These are phyloP conservation scores for Aquilaria yunnanensis DNA, from an alignment of 345 rosid species.

Conservation along the genomic window DNA sequence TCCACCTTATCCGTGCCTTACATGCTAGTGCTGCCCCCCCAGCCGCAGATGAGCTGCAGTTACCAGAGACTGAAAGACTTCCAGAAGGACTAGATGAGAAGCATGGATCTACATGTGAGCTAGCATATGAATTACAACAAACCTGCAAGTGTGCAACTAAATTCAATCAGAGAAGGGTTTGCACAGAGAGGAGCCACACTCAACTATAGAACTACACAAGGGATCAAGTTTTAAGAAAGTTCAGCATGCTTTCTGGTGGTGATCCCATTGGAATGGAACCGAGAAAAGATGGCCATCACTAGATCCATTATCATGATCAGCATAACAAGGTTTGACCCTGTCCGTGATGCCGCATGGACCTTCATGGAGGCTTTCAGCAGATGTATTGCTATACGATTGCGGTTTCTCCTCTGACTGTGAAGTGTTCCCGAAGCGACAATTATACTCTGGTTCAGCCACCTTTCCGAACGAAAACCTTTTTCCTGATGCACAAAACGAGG, in stretches of 20 bases:
- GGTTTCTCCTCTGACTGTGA: conserved; percentile 14
- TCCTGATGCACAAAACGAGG: conserved; percentile 15
- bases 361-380: conserved; percentile 13
- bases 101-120: conserved; percentile 27
- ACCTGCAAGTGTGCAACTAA: conserved; percentile 17
- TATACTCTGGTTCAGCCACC: conserved; percentile 13
- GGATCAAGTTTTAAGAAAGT: neutral
- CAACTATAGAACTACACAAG: too few relatives aligned
- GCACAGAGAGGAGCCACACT: too few relatives aligned
- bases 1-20: conserved; percentile 83
- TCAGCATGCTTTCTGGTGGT: conserved; percentile 39
- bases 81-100: conserved; percentile 14
- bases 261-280: conserved; percentile 34
- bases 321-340: conserved; percentile 10
- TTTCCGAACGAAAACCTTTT: conserved; percentile 17
- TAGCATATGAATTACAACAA: conserved; percentile 14
- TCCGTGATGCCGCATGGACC: conserved; percentile 9
- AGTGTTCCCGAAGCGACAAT: conserved; percentile 17
- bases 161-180: too few relatives aligned
- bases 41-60: conserved; percentile 12
- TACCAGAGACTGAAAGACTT: conserved; percentile 12
- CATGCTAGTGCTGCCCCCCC: conserved; percentile 13
- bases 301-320: conserved; percentile 7
- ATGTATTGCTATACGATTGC: conserved; percentile 2
- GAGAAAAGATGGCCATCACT: conserved; percentile 11